phyloP scores from a whole-genome alignment of 352 stramenopile genomes.

The Hyaloperonospora brassicae region DNA sequence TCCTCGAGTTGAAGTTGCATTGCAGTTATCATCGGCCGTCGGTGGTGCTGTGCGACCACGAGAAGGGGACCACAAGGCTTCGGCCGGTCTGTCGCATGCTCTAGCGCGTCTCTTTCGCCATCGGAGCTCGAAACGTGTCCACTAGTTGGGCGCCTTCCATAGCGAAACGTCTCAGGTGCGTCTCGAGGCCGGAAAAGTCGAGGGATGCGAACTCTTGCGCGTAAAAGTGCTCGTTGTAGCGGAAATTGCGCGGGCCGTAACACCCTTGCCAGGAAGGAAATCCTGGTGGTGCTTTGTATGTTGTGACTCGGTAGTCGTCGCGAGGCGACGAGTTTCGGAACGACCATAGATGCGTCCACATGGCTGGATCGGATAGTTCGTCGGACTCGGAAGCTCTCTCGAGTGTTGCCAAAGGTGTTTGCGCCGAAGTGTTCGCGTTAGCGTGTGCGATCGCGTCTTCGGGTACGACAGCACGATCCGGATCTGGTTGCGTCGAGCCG shows the following conservation, averaged over 20 bases:
- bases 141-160: slow-evolving; percentile 16
- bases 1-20: too few relatives aligned
- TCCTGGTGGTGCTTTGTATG: slow-evolving; percentile 25
- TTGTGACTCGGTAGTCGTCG: slow-evolving; percentile 44
- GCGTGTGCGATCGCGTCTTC: background rate
- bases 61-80: too few relatives aligned
- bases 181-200: slow-evolving; percentile 21
- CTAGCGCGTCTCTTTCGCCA: too few relatives aligned
- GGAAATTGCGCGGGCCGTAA: slow-evolving; percentile 34
- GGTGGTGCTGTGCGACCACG: too few relatives aligned
- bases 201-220: slow-evolving; percentile 18
- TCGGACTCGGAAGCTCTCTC: slow-evolving; percentile 19
- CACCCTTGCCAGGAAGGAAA: slow-evolving; percentile 48
- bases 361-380: slow-evolving; percentile 33
- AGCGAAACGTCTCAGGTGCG: slow-evolving; percentile 15
- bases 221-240: slow-evolving; percentile 21
- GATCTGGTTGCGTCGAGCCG: slow-evolving; percentile 6
- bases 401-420: slow-evolving; percentile 2
- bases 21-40: too few relatives aligned
- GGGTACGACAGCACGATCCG: slow-evolving; percentile 2
- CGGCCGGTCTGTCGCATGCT: too few relatives aligned
- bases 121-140: too few relatives aligned
- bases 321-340: slow-evolving; percentile 43
- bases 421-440: background rate
- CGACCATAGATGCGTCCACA: slow-evolving; percentile 61